Conservation (phyloP, 306 rosid species). For the Glycine latifolia region DNA sequence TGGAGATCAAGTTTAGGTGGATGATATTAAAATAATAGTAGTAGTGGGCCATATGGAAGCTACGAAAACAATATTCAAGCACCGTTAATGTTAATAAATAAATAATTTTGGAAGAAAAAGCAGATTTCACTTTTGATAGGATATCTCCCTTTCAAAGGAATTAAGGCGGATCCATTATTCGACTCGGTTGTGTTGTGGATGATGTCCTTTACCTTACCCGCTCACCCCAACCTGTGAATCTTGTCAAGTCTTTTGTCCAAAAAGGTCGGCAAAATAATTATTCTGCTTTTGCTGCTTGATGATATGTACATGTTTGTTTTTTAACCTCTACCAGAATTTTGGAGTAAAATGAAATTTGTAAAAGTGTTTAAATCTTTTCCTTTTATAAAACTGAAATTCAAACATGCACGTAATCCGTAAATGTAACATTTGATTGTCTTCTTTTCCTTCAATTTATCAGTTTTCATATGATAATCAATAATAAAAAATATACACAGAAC, state of each 20-base stretch:
- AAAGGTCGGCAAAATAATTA: slow-evolving; percentile 31
- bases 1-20: slow-evolving; percentile 45
- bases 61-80: slow-evolving; percentile 34
- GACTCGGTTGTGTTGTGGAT: neutral
- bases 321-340: too few species aligned
- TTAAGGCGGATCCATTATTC: slow-evolving; percentile 44
- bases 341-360: too few species aligned
- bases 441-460: neutral
- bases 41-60: slow-evolving; percentile 43
- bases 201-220: neutral
- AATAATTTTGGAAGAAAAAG: slow-evolving; percentile 37
- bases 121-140: slow-evolving; percentile 46
- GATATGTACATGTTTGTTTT: too few species aligned
- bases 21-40: slow-evolving; percentile 30
- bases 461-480: neutral
- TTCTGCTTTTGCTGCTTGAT: neutral
- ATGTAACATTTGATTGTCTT: neutral
- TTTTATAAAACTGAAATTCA: too few species aligned
- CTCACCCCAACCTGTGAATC: slow-evolving; percentile 1
- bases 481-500: too few species aligned
- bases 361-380: too few species aligned
- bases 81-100: slow-evolving; percentile 1
- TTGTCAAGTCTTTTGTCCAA: neutral
- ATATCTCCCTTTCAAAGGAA: slow-evolving; percentile 41
- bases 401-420: too few species aligned